Evolutionary conservation across 495 filamentous ascomycete species (phyloP), one percentile per base, ranked within the genome.

Genomic region (Aspergillus incahuasiensis): DNA sequence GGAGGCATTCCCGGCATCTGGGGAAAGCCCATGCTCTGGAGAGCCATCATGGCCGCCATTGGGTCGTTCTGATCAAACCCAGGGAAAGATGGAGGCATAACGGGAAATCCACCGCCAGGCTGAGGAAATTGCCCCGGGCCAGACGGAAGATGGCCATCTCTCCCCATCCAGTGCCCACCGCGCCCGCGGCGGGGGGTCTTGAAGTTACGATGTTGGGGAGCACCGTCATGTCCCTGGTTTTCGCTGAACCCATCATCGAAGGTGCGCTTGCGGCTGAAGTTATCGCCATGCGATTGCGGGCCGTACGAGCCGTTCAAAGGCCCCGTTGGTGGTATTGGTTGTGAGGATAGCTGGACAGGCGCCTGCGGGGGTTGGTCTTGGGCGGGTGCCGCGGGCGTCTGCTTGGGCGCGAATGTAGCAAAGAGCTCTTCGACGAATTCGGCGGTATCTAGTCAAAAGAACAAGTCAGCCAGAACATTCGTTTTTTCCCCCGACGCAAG

Each of bases 341-440:
- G 52, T 16, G 65, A n/a, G 30, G 65, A 59, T 41, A 66, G 57
- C 25, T 68, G 65, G 30, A 65, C 48, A 5, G 43, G 32, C 7
- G 64, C 70, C 70, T 60, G 75, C 68, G 48, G 72, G 70, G 21
- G 69, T 68, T 60, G 82, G 74, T 55, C 77, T 75, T 32, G 86
- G 77, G 21, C 84, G 65, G 70, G 86, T 84, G 39, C 18, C 6
- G 57, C 52, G 11, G 65, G 48, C 15, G 65, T 54, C 38, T 83
- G 83, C 61, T 82, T 85, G 12, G 80, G 74, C 48, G 92, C 80
- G 9, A 86, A 77, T 0, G 64, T 86, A 18, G 80, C 68, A 65
- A 98, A 91, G 38, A 95, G 81, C 63, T 96, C 92, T 52, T 88
- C 76, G n/a, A 97, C 88, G 58, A 98, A 97, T 3, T 76, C 65